Percentiles rank a stretch among this genome's conserved stretches.
These are phyloP conservation scores for Pleurotus cornucopiae DNA, from an alignment of 768 basidiomycete genomes.

Conservation along the genomic window DNA sequence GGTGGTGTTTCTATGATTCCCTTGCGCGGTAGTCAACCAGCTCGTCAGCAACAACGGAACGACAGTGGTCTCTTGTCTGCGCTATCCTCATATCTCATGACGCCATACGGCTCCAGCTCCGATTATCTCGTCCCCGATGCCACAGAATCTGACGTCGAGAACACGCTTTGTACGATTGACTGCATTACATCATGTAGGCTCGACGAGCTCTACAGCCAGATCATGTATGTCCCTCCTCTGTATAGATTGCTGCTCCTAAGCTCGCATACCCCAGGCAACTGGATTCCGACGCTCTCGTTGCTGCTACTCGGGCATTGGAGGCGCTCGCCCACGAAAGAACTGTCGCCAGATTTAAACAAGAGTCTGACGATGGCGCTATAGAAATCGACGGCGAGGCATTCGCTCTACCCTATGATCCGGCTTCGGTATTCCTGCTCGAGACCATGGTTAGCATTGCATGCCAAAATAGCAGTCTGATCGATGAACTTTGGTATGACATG, in stretches of 20 bases:
- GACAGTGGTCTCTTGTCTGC: constrained; percentile 94
- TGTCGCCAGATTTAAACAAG: constrained; percentile 70
- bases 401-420: constrained; percentile 88
- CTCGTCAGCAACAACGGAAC: constrained; percentile 54
- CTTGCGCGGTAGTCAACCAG: constrained; percentile 68
- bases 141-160: constrained; percentile 90
- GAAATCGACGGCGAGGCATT: constrained; percentile 38
- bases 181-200: constrained; percentile 91
- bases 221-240: constrained; percentile 57
- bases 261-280: constrained; percentile 51
- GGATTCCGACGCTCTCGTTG: constrained; percentile 73
- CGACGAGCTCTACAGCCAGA: constrained; percentile 92
- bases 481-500: constrained; percentile 73
- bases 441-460: constrained; percentile 89
- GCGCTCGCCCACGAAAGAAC: constrained; percentile 89
- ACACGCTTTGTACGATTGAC: constrained; percentile 91
- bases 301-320: constrained; percentile 82
- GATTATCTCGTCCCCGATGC: constrained; percentile 83
- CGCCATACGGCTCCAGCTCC: constrained; percentile 76
- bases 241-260: constrained; percentile 5
- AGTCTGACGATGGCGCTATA: constrained; percentile 53
- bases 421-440: constrained; percentile 91
- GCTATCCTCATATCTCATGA: constrained; percentile 93
- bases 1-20: constrained; percentile 94
- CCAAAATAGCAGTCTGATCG: constrained; percentile 72